These are phyloP conservation scores for Selaginella tamariscina DNA, from an alignment of 75 land plant genomes.

Conservation along the genomic window DNA sequence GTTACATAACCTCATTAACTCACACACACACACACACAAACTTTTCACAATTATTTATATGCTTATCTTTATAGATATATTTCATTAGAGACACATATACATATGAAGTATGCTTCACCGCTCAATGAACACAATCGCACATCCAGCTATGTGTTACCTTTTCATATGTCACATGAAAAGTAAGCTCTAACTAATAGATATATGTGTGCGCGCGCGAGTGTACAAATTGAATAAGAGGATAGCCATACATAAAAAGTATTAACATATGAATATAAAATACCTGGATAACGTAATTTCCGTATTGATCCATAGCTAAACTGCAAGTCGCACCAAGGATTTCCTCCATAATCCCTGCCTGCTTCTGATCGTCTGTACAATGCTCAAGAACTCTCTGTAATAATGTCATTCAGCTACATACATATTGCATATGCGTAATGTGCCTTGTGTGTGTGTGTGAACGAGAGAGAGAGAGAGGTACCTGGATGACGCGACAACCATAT, in stretches of 20 bases:
- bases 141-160: no score
- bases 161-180: no score
- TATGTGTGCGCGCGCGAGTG: no score
- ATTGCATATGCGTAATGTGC: not conserved
- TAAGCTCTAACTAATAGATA: no score
- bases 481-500: conserved; percentile 98
- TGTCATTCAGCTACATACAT: not conserved
- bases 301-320: not conserved
- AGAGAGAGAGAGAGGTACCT: conserved; percentile 67
- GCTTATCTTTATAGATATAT: no score
- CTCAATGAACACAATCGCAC: no score
- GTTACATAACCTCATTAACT: no score
- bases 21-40: no score
- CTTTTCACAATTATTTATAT: no score
- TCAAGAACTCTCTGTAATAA: conserved; percentile 1
- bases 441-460: no score
- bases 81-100: no score
- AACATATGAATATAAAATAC: not conserved
- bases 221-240: not conserved
- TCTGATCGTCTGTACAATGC: conserved; percentile 5
- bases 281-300: conserved; percentile 9
- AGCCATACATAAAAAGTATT: not conserved
- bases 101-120: no score
- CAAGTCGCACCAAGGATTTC: not conserved
- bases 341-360: not conserved